These are phyloP conservation scores for Fonsecaea nubica DNA, from an alignment of 2,329 filamentous ascomycete genomes.

Conservation along the genomic window DNA sequence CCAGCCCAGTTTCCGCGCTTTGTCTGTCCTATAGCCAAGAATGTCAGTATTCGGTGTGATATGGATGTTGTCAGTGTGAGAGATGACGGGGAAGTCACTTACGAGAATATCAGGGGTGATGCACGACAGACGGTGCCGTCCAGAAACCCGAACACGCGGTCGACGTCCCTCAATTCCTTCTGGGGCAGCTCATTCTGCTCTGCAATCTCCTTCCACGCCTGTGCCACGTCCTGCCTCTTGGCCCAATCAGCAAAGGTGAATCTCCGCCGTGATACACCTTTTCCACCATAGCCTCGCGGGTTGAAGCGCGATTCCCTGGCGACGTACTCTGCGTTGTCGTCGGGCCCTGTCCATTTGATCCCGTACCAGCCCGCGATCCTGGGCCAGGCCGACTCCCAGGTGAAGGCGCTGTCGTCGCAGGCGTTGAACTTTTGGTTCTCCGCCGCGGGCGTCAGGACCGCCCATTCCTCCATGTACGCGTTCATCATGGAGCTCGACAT, in stretches of 20 bases:
- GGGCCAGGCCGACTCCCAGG: constrained; percentile 57
- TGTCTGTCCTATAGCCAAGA: constrained; percentile 39
- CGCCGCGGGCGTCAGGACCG: constrained; percentile 50
- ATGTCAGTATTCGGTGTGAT: background rate
- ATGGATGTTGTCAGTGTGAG: background rate
- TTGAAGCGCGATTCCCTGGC: constrained; percentile 41
- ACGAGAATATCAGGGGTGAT: constrained; percentile 44
- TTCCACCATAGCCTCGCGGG: constrained; percentile 53
- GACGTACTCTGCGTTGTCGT: constrained; percentile 33
- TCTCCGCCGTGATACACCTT: constrained; percentile 46
- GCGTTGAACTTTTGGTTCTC: constrained; percentile 59
- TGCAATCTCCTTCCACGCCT: constrained; percentile 56
- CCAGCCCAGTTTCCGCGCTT: constrained; percentile 45
- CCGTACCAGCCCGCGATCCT: constrained; percentile 55
- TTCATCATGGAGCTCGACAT: constrained; percentile 56
- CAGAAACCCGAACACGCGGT: constrained; percentile 55
- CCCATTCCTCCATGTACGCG: constrained; percentile 59
- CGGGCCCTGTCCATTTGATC: constrained; percentile 46
- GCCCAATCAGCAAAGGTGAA: constrained; percentile 58
- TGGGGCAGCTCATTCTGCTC: constrained; percentile 50
- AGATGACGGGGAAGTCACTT: constrained; percentile 21
- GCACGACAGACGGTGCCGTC: constrained; percentile 49
- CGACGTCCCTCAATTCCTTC: constrained; percentile 50
- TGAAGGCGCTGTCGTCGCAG: constrained; percentile 53
- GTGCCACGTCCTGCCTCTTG: constrained; percentile 49